Percentiles rank a stretch among this genome's conserved stretches.
phyloP scores from a whole-genome alignment of 2,329 filamentous ascomycete genomes.

The Fusarium piperis region DNA sequence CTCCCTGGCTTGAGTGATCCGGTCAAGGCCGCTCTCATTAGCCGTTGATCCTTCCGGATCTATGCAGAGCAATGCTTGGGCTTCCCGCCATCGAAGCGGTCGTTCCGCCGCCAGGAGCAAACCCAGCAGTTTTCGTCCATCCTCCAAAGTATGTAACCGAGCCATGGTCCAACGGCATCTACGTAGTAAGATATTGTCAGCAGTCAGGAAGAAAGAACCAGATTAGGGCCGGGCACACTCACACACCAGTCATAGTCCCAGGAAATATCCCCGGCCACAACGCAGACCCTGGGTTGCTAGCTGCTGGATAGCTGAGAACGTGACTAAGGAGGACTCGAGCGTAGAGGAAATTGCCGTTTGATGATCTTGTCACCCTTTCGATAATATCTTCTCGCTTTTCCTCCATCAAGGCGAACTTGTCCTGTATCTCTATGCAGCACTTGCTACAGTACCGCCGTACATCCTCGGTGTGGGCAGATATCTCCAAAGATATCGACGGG shows the following conservation, averaged over 20 bases:
- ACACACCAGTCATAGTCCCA: neutral
- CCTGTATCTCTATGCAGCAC: neutral
- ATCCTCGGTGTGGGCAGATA: constrained; percentile 6
- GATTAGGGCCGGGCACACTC: neutral
- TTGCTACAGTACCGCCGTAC: constrained; percentile 2
- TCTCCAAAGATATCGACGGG: constrained; percentile 14
- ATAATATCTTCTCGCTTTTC: neutral
- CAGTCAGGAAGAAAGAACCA: neutral
- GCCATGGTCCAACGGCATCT: constrained; percentile 5
- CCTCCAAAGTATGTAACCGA: neutral
- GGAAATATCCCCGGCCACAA: constrained; percentile 6
- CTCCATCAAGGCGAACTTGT: neutral
- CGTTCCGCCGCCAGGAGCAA: constrained; percentile 7
- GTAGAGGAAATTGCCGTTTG: constrained; percentile 23
- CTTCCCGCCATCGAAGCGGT: constrained; percentile 10
- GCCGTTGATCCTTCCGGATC: neutral
- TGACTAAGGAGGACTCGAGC: constrained; percentile 19
- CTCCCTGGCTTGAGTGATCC: neutral
- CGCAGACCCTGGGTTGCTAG: neutral
- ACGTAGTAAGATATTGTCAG: neutral
- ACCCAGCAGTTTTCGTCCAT: neutral
- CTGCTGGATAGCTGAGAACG: neutral
- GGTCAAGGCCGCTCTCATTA: neutral
- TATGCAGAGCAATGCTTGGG: constrained; percentile 19
- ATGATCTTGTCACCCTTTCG: neutral